Conservation (phyloP, 2,329 filamentous ascomycete genomes). For the Amauroascus verrucosus region DNA sequence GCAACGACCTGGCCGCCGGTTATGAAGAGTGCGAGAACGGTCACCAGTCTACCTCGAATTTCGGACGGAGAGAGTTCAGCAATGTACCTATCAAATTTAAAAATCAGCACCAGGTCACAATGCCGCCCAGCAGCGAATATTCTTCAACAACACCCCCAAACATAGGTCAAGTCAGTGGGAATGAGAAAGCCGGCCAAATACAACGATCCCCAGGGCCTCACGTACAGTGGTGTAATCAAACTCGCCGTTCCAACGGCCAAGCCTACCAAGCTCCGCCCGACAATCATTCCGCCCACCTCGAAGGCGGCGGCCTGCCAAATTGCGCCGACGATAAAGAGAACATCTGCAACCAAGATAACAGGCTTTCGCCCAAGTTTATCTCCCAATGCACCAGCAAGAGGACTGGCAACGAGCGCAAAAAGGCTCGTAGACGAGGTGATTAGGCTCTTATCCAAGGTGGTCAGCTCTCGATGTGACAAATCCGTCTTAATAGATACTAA, state of each 20-base stretch:
- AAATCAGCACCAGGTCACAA: neutral
- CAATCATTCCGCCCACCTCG: constrained; percentile 38
- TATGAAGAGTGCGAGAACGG: constrained; percentile 70
- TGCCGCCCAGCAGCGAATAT: no score
- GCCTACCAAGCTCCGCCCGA: constrained; percentile 39
- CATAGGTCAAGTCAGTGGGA: no score
- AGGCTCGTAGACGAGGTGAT: constrained; percentile 50
- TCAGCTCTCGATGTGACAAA: constrained; percentile 41
- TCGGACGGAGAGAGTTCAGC: constrained; percentile 71
- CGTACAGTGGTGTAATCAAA: constrained; percentile 65
- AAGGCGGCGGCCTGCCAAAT: constrained; percentile 34
- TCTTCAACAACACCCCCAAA: neutral
- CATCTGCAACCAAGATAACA: constrained; percentile 40
- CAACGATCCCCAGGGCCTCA: constrained; percentile 10
- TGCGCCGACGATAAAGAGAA: constrained; percentile 37
- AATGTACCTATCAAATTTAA: constrained; percentile 51
- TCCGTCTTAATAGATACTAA: constrained; percentile 47
- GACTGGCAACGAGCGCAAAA: constrained; percentile 48
- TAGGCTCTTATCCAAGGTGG: constrained; percentile 48
- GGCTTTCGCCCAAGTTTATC: constrained; percentile 40
- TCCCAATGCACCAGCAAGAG: constrained; percentile 44
- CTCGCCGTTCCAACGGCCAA: constrained; percentile 45
- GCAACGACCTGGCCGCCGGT: constrained; percentile 83
- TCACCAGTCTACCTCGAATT: constrained; percentile 69
- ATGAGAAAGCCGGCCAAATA: no score